Conservation (phyloP, 768 basidiomycete species). For the Suillus paluster region DNA sequence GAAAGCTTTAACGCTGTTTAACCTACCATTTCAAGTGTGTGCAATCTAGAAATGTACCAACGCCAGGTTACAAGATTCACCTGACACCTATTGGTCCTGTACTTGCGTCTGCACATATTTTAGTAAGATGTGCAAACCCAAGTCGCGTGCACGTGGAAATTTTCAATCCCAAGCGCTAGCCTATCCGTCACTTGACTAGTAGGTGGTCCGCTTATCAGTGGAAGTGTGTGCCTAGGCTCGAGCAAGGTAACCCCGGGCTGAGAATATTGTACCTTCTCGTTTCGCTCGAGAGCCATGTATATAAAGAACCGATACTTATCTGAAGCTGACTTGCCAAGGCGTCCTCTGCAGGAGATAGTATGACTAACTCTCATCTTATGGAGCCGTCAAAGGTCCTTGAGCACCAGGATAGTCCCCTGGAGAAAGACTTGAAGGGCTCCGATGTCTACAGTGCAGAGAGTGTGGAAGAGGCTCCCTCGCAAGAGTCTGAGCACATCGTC, state of each 20-base stretch:
- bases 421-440: constrained; percentile 7
- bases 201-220: background rate
- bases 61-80: background rate
- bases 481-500: constrained; percentile 9
- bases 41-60: background rate
- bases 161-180: background rate
- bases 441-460: constrained; percentile 3
- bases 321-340: background rate
- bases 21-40: background rate
- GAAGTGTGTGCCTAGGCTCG: background rate
- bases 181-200: background rate
- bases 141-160: too few relatives aligned
- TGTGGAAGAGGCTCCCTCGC: constrained; percentile 5
- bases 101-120: background rate
- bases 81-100: background rate
- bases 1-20: background rate
- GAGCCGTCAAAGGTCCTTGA: background rate
- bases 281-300: background rate
- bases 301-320: background rate
- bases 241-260: background rate
- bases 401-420: background rate
- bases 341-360: background rate
- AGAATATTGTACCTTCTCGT: background rate
- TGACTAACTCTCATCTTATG: background rate
- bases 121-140: background rate